These are phyloP conservation scores for Pseudonitzschia delicatissima DNA, from an alignment of 108 stramenopile genomes.

Conservation along the genomic window DNA sequence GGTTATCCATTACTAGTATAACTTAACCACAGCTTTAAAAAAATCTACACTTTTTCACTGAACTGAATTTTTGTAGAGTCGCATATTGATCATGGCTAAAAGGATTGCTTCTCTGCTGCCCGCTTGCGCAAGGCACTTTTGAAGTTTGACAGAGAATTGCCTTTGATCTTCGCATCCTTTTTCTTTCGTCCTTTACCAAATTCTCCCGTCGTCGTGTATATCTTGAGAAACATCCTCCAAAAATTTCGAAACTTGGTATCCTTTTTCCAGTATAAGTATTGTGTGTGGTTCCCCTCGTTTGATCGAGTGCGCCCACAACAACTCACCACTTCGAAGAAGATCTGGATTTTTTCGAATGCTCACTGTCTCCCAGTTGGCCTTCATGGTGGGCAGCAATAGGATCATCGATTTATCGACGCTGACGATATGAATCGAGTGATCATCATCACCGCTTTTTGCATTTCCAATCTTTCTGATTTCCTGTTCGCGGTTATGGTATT, in stretches of 20 bases:
- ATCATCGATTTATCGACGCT: background rate
- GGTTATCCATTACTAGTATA: no score
- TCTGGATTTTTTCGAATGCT: background rate
- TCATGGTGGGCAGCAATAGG: conserved; percentile 6
- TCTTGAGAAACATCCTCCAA: conserved; percentile 2
- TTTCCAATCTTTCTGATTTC: background rate
- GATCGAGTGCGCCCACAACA: conserved; percentile 13
- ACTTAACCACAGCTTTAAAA: no score
- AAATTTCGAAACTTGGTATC: background rate
- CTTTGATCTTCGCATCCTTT: no score
- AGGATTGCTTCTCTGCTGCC: no score
- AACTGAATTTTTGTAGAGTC: no score
- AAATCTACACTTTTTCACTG: no score
- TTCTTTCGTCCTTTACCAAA: no score
- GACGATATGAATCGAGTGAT: background rate
- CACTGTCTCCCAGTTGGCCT: background rate
- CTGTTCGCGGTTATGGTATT: background rate
- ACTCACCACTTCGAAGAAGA: background rate
- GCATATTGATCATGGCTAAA: no score
- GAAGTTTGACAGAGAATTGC: no score
- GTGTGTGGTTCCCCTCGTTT: conserved; percentile 1
- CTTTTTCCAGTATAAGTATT: conserved; percentile 2
- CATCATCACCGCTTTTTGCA: background rate
- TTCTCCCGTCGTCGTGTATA: no score
- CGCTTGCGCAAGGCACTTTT: no score